A percentile compares a stretch with the other conserved stretches of the same genome.
Conservation (phyloP, 192 early-diverging fungal genomes). For the Backusella liffmaniae region DNA sequence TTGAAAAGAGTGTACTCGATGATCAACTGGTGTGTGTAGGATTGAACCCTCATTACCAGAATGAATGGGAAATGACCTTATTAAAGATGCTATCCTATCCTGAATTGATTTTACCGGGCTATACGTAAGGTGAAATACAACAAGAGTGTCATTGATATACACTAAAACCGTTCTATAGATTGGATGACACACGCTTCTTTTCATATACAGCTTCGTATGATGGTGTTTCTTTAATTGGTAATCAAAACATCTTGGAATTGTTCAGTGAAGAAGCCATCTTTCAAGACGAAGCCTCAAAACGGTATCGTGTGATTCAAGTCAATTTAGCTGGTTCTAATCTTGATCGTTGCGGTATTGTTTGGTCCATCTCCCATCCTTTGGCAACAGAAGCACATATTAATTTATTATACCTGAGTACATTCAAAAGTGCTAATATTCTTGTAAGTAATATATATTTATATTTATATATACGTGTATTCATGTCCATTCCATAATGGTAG, state of each 20-base stretch:
- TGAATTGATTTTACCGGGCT: conserved; percentile 41
- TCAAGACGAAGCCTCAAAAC: conserved; percentile 39
- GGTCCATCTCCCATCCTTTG: conserved; percentile 64
- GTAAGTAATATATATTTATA: conserved; percentile 29
- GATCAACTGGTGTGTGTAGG: conserved; percentile 61
- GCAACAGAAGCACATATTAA: conserved; percentile 54
- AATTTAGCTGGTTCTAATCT: conserved; percentile 55
- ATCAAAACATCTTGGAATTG: conserved; percentile 52
- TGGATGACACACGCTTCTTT: conserved; percentile 53
- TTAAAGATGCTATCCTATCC: conserved; percentile 66
- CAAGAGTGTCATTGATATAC: neutral
- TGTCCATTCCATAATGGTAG: neutral
- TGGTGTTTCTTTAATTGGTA: conserved; percentile 67
- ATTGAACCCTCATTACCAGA: conserved; percentile 56
- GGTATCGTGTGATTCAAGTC: conserved; percentile 64
- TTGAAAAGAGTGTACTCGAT: conserved; percentile 40
- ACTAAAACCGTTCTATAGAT: neutral
- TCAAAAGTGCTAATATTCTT: conserved; percentile 64
- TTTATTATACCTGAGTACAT: conserved; percentile 65
- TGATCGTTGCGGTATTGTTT: conserved; percentile 70
- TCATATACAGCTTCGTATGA: conserved; percentile 66
- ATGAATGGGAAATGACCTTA: conserved; percentile 54
- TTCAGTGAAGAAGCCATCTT: conserved; percentile 52
- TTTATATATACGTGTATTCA: neutral
- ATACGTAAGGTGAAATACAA: conserved; percentile 8